Conservation (phyloP, 352 stramenopile genomes). For the Globisporangium lucens region DNA sequence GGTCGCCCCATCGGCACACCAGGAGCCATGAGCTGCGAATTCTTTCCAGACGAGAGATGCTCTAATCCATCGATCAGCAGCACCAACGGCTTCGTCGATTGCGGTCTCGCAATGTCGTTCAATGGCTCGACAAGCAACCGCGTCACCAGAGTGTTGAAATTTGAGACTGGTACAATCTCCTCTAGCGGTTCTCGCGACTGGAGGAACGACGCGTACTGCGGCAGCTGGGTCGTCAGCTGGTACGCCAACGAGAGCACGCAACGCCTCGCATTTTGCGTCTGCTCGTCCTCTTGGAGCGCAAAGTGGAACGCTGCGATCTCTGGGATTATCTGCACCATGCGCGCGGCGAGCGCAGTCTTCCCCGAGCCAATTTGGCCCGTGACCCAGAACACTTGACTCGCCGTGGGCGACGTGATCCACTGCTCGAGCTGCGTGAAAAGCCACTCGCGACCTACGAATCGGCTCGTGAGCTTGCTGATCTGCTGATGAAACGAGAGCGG, state of each 20-base stretch:
- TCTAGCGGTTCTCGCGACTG: slow-evolving; percentile 69
- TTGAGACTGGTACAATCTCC: slow-evolving; percentile 73
- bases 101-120: slow-evolving; percentile 53
- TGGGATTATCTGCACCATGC: slow-evolving; percentile 61
- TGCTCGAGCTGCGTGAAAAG: slow-evolving; percentile 43
- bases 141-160: slow-evolving; percentile 45
- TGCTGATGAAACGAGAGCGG: slow-evolving; percentile 73
- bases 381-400: slow-evolving; percentile 63
- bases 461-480: slow-evolving; percentile 66
- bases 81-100: slow-evolving; percentile 52
- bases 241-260: slow-evolving; percentile 72
- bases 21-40: slow-evolving; percentile 12
- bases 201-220: slow-evolving; percentile 61
- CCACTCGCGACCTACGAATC: slow-evolving; percentile 62
- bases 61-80: slow-evolving; percentile 69
- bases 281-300: slow-evolving; percentile 65
- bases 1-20: slow-evolving; percentile 15
- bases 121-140: slow-evolving; percentile 60
- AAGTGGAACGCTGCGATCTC: slow-evolving; percentile 79
- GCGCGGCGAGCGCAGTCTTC: slow-evolving; percentile 60
- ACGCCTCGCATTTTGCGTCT: slow-evolving; percentile 61
- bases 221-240: slow-evolving; percentile 71
- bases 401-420: slow-evolving; percentile 40
- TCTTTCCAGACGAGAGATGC: slow-evolving; percentile 19
- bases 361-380: slow-evolving; percentile 66